phyloP scores from a whole-genome alignment of 345 rosid genomes.

The Aurinia saxatilis region DNA sequence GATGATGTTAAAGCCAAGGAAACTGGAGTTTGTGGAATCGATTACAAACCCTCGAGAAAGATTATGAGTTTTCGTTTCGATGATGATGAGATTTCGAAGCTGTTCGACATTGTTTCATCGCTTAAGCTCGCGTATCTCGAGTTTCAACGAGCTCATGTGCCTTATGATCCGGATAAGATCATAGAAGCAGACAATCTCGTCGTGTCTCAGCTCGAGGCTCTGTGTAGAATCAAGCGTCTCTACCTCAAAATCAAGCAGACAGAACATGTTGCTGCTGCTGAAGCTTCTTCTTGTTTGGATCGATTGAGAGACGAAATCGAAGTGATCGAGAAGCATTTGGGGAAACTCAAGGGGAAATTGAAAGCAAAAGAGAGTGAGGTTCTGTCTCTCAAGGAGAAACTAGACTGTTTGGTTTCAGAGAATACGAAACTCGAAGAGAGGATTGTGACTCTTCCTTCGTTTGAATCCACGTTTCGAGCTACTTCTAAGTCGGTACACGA shows the following conservation, averaged over 20 bases:
- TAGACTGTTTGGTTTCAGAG: slow-evolving; percentile 27
- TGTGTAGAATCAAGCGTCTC: slow-evolving; percentile 33
- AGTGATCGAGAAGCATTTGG: slow-evolving; percentile 34
- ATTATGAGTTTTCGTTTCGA: neutral
- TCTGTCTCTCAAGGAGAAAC: slow-evolving; percentile 23
- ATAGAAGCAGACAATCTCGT: slow-evolving; percentile 45
- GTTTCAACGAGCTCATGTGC: slow-evolving; percentile 57
- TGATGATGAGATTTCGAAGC: slow-evolving; percentile 29
- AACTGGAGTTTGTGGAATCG: slow-evolving; percentile 14
- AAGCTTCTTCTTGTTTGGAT: slow-evolving; percentile 24
- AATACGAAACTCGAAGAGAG: slow-evolving; percentile 30
- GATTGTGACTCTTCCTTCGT: slow-evolving; percentile 27
- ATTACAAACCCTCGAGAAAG: slow-evolving; percentile 16
- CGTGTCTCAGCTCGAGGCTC: slow-evolving; percentile 40
- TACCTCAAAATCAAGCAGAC: slow-evolving; percentile 29
- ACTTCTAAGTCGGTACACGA: slow-evolving; percentile 53
- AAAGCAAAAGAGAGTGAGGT: slow-evolving; percentile 38
- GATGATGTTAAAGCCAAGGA: slow-evolving; percentile 28
- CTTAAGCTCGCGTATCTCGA: slow-evolving; percentile 46
- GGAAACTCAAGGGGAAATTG: slow-evolving; percentile 31
- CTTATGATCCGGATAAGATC: slow-evolving; percentile 50
- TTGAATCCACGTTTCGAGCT: slow-evolving; percentile 30
- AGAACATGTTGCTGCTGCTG: slow-evolving; percentile 14
- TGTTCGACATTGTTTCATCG: slow-evolving; percentile 42
- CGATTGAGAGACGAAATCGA: slow-evolving; percentile 28